A percentile compares a stretch with the other conserved stretches of the same genome.
Evolutionary conservation across 2,329 filamentous ascomycete species (phyloP).

Genomic region (Colletotrichum lini): DNA sequence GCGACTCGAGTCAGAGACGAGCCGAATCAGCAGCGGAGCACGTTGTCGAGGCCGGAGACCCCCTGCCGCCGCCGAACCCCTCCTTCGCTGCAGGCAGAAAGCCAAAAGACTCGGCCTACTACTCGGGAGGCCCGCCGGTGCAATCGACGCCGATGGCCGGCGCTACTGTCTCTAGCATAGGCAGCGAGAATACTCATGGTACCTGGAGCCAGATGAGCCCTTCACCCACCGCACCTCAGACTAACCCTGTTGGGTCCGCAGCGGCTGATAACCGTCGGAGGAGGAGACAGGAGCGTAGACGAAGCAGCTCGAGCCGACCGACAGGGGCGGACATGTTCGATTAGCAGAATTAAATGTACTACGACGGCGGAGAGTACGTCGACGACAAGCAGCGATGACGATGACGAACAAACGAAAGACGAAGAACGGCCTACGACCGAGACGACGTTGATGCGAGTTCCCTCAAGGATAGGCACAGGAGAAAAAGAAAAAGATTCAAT

Average conservation of each 20-base stretch:
- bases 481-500: too few relatives aligned
- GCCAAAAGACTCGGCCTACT: slow-evolving; percentile 74
- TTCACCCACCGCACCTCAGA: slow-evolving; percentile 58
- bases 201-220: slow-evolving; percentile 69
- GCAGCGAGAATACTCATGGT: slow-evolving; percentile 62
- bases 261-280: slow-evolving; percentile 66
- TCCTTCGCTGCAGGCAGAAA: slow-evolving; percentile 66
- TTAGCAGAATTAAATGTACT: slow-evolving; percentile 42
- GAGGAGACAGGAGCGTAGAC: slow-evolving; percentile 66
- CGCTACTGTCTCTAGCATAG: slow-evolving; percentile 63
- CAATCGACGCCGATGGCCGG: slow-evolving; percentile 55
- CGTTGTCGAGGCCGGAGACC: slow-evolving; percentile 55
- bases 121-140: slow-evolving; percentile 66
- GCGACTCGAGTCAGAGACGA: slow-evolving; percentile 64
- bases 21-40: slow-evolving; percentile 64
- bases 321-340: slow-evolving; percentile 57
- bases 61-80: slow-evolving; percentile 69
- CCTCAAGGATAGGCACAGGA: slow-evolving; percentile 3
- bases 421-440: slow-evolving; percentile 14
- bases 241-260: slow-evolving; percentile 53
- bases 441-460: slow-evolving; percentile 32
- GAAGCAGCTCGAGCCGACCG: slow-evolving; percentile 59
- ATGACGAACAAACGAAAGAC: slow-evolving; percentile 18
- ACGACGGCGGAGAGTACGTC: slow-evolving; percentile 1
- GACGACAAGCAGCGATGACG: slow-evolving; percentile 12